A percentile compares a stretch with the other conserved stretches of the same genome.
These are phyloP conservation scores for Epichloe aotearoae DNA, from an alignment of 2,329 filamentous ascomycete genomes.

Conservation along the genomic window DNA sequence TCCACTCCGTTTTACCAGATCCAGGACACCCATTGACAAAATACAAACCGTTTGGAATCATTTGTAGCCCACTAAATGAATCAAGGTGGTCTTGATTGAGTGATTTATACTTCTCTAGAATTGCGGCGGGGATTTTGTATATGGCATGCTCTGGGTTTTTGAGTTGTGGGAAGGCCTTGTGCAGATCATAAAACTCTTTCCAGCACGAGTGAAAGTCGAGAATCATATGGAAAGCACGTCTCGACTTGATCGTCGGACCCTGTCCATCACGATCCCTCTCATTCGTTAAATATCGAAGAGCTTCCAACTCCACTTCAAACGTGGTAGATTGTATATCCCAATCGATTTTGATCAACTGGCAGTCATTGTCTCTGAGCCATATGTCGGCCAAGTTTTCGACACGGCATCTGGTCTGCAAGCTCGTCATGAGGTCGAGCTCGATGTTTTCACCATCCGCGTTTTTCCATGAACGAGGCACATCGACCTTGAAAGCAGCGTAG, in stretches of 20 bases:
- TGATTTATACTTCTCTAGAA: constrained; percentile 17
- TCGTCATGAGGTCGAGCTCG: constrained; percentile 42
- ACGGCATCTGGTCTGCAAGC: constrained; percentile 46
- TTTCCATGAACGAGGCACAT: constrained; percentile 19
- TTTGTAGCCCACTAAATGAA: constrained; percentile 21
- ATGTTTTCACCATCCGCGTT: constrained; percentile 11
- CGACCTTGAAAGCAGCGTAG: constrained; percentile 21
- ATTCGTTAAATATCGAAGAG: constrained; percentile 14
- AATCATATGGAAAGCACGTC: constrained; percentile 20
- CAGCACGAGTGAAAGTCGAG: constrained; percentile 15
- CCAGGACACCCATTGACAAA: constrained; percentile 34
- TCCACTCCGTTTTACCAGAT: constrained; percentile 35
- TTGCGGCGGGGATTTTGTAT: constrained; percentile 11
- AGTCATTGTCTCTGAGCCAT: constrained; percentile 6
- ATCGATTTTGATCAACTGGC: constrained; percentile 13
- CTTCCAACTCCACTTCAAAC: constrained; percentile 21
- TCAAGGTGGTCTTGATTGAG: constrained; percentile 26
- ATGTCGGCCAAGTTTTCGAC: constrained; percentile 11
- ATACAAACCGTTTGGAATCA: constrained; percentile 28
- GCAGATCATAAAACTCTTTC: constrained; percentile 13
- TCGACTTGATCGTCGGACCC: constrained; percentile 10
- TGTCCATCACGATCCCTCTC: constrained; percentile 9
- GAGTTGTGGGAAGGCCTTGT: constrained; percentile 20
- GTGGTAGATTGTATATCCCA: constrained; percentile 17
- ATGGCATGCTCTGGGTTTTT: constrained; percentile 12